phyloP scores from a whole-genome alignment of 306 rosid species.

The Begonia masoniana region DNA sequence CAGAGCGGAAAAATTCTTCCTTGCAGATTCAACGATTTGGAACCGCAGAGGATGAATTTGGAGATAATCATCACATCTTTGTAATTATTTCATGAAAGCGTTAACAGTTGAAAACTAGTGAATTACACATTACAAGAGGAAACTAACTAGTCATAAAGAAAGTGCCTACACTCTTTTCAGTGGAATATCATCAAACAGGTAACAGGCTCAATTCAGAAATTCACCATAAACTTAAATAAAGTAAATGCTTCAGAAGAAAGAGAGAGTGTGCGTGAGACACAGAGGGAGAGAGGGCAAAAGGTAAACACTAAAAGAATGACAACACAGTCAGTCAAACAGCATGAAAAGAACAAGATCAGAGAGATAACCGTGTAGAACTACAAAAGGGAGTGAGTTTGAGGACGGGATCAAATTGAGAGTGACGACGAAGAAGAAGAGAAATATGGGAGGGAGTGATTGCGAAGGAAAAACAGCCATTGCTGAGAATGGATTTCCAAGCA shows the following conservation, averaged over 20 bases:
- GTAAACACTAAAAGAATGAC: background rate
- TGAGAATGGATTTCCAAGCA: background rate
- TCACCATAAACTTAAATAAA: background rate
- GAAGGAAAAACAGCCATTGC: background rate
- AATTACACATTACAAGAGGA: background rate
- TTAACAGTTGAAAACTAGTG: background rate
- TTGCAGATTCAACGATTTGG: background rate
- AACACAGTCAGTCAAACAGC: too few relatives aligned
- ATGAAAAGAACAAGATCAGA: background rate
- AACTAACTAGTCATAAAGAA: background rate
- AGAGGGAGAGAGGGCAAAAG: too few relatives aligned
- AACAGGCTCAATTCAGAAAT: background rate
- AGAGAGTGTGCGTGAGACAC: too few relatives aligned
- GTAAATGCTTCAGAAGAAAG: background rate
- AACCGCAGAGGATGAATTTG: too few relatives aligned
- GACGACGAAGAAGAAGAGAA: background rate
- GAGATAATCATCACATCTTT: too few relatives aligned
- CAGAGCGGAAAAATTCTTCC: too few relatives aligned
- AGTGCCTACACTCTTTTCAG: background rate
- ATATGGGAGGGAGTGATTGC: background rate
- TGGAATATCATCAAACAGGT: background rate
- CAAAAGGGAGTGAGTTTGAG: background rate
- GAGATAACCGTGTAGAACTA: background rate
- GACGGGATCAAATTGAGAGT: background rate
- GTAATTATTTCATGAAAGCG: background rate